phyloP scores from a whole-genome alignment of 2,329 filamentous ascomycete species.

The Sclerotiophoma versabilis region DNA sequence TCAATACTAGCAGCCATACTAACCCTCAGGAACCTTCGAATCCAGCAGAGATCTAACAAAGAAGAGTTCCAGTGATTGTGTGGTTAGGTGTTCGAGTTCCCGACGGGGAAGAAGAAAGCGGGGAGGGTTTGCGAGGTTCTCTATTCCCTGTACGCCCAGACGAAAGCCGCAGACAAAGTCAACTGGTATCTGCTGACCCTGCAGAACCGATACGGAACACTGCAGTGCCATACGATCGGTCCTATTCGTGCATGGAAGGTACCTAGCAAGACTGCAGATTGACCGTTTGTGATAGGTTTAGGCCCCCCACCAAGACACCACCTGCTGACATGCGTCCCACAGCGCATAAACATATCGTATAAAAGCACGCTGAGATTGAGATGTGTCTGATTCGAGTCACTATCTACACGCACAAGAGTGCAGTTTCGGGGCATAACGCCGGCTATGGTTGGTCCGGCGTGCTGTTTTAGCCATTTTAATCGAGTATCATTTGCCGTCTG shows the following conservation, averaged over 20 bases:
- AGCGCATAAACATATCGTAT: not conserved
- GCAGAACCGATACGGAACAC: not conserved
- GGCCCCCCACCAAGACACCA: slow-evolving; percentile 1
- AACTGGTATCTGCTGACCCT: not conserved
- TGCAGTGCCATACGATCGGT: not conserved
- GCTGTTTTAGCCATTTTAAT: not conserved
- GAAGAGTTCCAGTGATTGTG: not conserved
- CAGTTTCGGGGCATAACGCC: not conserved
- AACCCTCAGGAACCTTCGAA: too few species aligned
- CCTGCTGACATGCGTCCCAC: slow-evolving; percentile 15
- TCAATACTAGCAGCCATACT: not conserved
- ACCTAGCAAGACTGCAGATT: not conserved
- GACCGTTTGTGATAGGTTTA: not conserved
- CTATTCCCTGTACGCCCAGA: too few species aligned
- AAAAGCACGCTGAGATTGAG: not conserved
- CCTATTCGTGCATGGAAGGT: not conserved
- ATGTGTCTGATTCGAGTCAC: not conserved
- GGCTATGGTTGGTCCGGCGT: not conserved
- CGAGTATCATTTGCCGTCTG: slow-evolving; percentile 6
- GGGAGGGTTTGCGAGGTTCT: not conserved
- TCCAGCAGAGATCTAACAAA: not conserved
- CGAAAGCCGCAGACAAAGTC: not conserved
- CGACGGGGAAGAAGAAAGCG: not conserved
- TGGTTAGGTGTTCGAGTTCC: not conserved
- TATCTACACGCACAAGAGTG: not conserved